Percentiles rank a stretch among this genome's conserved stretches.
Conservation (phyloP, 2,329 filamentous ascomycete genomes). For the Penicillium sp. region DNA sequence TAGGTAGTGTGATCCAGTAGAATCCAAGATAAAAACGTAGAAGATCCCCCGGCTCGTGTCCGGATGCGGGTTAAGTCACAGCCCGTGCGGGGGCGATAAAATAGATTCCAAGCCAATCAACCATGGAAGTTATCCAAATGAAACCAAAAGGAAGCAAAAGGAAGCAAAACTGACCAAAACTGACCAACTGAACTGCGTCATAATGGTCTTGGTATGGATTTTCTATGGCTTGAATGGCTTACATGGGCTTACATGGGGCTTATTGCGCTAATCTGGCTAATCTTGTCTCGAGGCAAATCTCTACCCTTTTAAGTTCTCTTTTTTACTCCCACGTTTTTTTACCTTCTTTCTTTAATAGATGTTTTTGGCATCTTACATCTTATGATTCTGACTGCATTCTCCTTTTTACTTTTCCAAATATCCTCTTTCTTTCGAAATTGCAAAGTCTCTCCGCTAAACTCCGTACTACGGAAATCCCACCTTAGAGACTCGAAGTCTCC, state of each 20-base stretch:
- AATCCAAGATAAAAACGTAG: not conserved
- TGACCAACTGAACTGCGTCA: not conserved
- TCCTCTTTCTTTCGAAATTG: not conserved
- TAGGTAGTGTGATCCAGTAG: not conserved
- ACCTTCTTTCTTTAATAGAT: not conserved
- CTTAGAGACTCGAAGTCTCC: not conserved
- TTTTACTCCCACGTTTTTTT: not conserved
- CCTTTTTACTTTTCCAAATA: not conserved
- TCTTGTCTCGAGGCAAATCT: not conserved
- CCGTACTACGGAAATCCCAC: not conserved
- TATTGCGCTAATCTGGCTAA: not conserved
- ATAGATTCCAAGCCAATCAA: not conserved
- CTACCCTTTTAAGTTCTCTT: not conserved
- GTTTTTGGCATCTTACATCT: not conserved
- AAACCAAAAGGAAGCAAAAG: not conserved
- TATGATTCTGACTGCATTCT: not conserved
- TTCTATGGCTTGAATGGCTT: not conserved
- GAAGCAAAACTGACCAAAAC: not conserved
- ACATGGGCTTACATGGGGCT: not conserved
- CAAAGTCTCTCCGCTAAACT: not conserved
- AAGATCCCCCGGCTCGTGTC: not conserved
- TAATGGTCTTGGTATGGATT: not conserved
- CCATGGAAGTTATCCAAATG: not conserved
- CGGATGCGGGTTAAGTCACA: not conserved
- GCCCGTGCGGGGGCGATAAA: not conserved